phyloP scores from a whole-genome alignment of 345 rosid species.

The Eucalyptus tenuipes region DNA sequence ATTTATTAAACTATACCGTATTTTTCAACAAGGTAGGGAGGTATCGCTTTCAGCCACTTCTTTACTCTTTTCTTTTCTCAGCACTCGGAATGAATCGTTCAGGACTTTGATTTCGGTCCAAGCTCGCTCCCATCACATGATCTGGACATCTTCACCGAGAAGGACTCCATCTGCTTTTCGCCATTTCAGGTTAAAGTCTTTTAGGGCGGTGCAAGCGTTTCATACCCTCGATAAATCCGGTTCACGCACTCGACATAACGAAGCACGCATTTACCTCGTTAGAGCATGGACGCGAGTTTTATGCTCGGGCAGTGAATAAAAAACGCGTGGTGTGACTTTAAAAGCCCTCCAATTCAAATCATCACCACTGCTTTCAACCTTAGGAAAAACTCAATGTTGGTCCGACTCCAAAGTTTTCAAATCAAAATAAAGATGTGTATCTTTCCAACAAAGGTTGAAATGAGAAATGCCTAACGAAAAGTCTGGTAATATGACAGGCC shows the following conservation, averaged over 20 bases:
- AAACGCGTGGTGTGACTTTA: background rate
- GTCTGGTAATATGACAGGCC: background rate
- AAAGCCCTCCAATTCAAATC: background rate
- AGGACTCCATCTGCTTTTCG: background rate
- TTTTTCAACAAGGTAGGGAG: background rate
- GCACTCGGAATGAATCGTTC: background rate
- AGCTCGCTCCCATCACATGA: background rate
- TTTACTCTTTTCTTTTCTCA: background rate
- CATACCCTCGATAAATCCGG: background rate
- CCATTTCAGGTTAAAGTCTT: background rate
- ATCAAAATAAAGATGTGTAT: background rate
- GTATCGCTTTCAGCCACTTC: background rate
- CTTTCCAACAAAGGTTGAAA: background rate
- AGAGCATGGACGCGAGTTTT: background rate
- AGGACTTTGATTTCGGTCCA: background rate
- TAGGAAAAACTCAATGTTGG: background rate
- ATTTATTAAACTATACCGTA: background rate
- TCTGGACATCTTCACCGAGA: background rate
- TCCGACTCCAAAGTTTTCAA: background rate
- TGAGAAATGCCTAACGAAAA: background rate
- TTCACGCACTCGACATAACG: background rate
- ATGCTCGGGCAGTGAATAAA: background rate
- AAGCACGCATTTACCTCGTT: background rate
- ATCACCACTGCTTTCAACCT: background rate
- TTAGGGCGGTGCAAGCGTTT: background rate